Evolutionary conservation across 225 moss, liverwort and hornwort species (phyloP), one percentile per base, ranked within the genome.

Genomic region (Sphagnum contortum): DNA sequence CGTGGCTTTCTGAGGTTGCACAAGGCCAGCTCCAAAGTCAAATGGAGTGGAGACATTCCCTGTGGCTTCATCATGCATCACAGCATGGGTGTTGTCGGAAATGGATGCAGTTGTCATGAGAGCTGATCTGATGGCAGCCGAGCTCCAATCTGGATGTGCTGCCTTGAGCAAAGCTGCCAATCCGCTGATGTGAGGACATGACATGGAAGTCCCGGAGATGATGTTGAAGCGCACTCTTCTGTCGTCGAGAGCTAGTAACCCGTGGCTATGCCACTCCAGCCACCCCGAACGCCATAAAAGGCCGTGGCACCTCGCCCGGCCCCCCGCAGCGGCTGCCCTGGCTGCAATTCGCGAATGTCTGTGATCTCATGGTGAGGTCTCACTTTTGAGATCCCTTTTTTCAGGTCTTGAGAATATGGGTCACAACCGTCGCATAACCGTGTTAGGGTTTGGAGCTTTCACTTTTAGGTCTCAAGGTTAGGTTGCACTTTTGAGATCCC

Each of bases 171-270:
- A 29, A 4, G 78, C 78, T 2, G 58, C 78, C 0, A 82, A 44
- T 4, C 77, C 75, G 3, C 63, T 45, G 12, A 79, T 57, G 59
- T 83, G 76, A 7, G 79, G 76, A 53, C 72, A 72, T 0, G 79
- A 48, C 79, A 74, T 79, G 0, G 83, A 83, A 2, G 79, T 83
- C 3, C 79, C 74, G 0, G 76, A 76, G 49, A 2, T 10, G 68
- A 79, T 66, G 9, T 76, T 76, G 69, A 70, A 3, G 12, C 64
- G 3, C 67, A 72, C 1, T 0, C 74, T 62, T 14, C 50, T 45
- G 2, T 11, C 46, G 12, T 81, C 73, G 0, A 6, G 53, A 12
- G 12, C 49, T 0, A 77, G 3, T 0, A n/a, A n/a, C 49, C 50
- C 0, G 68, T 63, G 0, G 71, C n/a, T n/a, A n/a, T n/a, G n/a